phyloP scores from a whole-genome alignment of 345 rosid species.

The Linum trigynum region DNA sequence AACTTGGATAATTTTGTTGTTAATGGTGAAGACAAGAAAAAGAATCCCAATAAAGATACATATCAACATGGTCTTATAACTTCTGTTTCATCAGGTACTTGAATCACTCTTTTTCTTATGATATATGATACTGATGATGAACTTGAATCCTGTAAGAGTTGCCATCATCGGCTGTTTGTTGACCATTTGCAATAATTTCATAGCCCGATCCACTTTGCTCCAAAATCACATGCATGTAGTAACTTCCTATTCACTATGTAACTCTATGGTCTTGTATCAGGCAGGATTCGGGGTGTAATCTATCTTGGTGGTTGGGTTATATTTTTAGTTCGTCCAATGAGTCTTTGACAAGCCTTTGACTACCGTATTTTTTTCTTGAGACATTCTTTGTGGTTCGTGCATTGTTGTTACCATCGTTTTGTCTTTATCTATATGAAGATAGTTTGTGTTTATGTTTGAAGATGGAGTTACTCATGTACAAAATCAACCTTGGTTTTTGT shows the following conservation, averaged over 20 bases:
- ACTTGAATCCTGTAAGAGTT: neutral
- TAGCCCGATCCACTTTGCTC: neutral
- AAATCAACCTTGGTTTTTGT: neutral
- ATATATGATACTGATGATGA: neutral
- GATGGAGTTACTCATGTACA: neutral
- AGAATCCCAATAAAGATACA: neutral
- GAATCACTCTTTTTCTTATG: neutral
- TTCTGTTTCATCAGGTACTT: neutral
- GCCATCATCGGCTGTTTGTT: neutral
- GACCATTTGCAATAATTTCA: neutral
- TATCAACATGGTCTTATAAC: neutral
- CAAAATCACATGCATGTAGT: neutral
- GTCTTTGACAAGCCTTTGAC: no score
- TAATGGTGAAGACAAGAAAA: neutral
- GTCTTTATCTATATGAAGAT: neutral
- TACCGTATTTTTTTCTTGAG: neutral
- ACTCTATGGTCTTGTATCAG: neutral
- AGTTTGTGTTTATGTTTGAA: neutral
- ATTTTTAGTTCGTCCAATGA: no score
- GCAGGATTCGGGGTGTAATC: neutral
- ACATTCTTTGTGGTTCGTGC: neutral
- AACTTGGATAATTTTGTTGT: neutral
- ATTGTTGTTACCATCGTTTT: neutral
- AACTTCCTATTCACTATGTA: neutral
- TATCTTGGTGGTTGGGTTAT: neutral